phyloP scores from a whole-genome alignment of 257 asterid genomes.

The Galeopsis tetrahit region DNA sequence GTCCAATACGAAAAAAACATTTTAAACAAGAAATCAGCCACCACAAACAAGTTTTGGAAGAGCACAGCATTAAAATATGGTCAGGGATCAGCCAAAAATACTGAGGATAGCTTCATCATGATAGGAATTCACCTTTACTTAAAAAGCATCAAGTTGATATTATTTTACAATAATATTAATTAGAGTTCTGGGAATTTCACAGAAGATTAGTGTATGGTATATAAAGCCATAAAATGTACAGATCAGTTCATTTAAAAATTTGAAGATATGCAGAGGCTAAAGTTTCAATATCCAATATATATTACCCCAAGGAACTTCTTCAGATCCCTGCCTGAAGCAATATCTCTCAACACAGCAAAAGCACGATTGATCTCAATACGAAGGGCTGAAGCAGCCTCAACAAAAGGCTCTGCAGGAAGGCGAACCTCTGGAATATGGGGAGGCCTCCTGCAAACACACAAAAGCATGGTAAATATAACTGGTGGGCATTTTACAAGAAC shows the following conservation, averaged over 20 bases:
- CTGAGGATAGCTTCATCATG: constrained; percentile 3
- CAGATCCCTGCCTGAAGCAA: constrained; percentile 85
- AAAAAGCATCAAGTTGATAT: neutral
- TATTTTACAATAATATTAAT: neutral
- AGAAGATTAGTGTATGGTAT: neutral
- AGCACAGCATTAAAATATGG: neutral
- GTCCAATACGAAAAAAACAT: neutral
- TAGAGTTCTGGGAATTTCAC: neutral
- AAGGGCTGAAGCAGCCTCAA: constrained; percentile 65
- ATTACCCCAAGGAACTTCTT: constrained; percentile 80
- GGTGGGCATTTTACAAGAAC: neutral
- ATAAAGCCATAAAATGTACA: constrained; percentile 9
- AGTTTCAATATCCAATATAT: neutral
- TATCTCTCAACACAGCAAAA: constrained; percentile 58
- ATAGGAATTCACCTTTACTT: neutral
- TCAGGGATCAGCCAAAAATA: neutral
- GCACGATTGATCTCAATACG: constrained; percentile 66
- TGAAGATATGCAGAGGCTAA: constrained; percentile 2
- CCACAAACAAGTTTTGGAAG: too few relatives aligned
- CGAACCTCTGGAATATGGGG: constrained; percentile 78
- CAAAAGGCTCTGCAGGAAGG: constrained; percentile 68
- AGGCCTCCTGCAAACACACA: constrained; percentile 54
- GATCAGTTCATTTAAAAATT: neutral
- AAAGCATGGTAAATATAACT: neutral
- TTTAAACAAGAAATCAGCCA: neutral